These are phyloP conservation scores for Cryphonectria nitschkei DNA, from an alignment of 2,329 filamentous ascomycete species.

Conservation along the genomic window DNA sequence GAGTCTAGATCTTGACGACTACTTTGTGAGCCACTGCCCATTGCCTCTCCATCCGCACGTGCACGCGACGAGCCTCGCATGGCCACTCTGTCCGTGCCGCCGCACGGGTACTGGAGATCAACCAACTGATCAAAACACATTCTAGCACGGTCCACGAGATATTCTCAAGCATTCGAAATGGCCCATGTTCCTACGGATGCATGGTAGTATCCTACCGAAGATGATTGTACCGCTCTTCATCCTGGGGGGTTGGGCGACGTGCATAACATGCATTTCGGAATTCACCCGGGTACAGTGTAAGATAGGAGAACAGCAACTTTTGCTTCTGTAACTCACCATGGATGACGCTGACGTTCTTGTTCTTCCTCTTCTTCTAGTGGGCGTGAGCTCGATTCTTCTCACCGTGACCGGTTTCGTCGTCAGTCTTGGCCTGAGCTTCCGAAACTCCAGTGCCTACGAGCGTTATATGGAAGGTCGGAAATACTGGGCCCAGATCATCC, in stretches of 20 bases:
- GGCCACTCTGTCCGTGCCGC: not conserved
- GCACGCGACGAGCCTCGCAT: not conserved
- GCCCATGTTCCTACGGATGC: slow-evolving; percentile 76
- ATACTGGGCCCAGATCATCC: slow-evolving; percentile 61
- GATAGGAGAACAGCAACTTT: not conserved
- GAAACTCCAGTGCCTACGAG: slow-evolving; percentile 79
- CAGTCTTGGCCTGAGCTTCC: slow-evolving; percentile 76
- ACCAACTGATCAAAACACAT: not conserved
- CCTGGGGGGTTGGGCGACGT: slow-evolving; percentile 67
- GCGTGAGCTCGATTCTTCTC: slow-evolving; percentile 71
- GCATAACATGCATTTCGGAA: slow-evolving; percentile 62
- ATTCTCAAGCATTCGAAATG: slow-evolving; percentile 77
- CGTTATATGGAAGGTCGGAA: slow-evolving; percentile 60
- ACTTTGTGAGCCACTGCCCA: slow-evolving; percentile 44
- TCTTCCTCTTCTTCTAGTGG: slow-evolving; percentile 36
- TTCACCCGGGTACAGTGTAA: slow-evolving; percentile 26
- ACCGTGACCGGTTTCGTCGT: slow-evolving; percentile 87
- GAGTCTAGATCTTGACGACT: slow-evolving; percentile 47
- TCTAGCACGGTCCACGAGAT: slow-evolving; percentile 64
- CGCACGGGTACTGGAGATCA: not conserved
- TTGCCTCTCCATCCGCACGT: not conserved
- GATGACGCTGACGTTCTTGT: not conserved
- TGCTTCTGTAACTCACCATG: slow-evolving; percentile 5
- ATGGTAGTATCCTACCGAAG: slow-evolving; percentile 73
- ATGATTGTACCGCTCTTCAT: slow-evolving; percentile 72